These are phyloP conservation scores for Orychophragmus violaceus DNA, from an alignment of 345 rosid species.

Conservation along the genomic window DNA sequence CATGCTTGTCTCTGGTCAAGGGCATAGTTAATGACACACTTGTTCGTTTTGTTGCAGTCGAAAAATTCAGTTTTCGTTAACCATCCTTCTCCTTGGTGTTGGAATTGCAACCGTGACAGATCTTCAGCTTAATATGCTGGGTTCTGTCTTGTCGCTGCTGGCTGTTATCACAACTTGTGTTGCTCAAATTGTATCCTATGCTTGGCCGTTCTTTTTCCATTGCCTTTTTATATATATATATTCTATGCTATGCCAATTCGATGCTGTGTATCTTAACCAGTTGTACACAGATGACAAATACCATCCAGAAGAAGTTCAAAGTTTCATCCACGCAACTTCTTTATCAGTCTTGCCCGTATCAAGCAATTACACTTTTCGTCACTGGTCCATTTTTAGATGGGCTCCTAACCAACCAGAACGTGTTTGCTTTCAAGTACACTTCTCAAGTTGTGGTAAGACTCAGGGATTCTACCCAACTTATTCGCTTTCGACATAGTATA, in stretches of 20 bases:
- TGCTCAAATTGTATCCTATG: conserved; percentile 96
- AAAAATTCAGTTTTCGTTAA: conserved; percentile 70
- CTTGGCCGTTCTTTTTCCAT: conserved; percentile 19
- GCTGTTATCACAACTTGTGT: conserved; percentile 96
- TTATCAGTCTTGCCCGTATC: conserved; percentile 98
- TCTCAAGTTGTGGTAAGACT: conserved; percentile 91
- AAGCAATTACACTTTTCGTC: conserved; percentile 84
- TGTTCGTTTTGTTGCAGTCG: conserved; percentile 51
- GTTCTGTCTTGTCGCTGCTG: conserved; percentile 84
- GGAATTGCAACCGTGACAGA: conserved; percentile 99
- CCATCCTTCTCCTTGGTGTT: conserved; percentile 92
- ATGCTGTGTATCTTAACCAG: conserved; percentile 50
- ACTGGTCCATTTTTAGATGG: conserved; percentile 94
- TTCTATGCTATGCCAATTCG: not conserved
- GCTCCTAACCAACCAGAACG: conserved; percentile 82
- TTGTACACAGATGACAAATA: conserved; percentile 84
- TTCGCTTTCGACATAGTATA: not conserved
- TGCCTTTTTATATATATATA: not conserved
- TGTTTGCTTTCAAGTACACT: conserved; percentile 94
- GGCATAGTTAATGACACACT: not conserved
- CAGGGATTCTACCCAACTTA: not conserved
- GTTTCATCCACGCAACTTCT: conserved; percentile 98
- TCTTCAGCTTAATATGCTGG: conserved; percentile 93
- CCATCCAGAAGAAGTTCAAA: conserved; percentile 99
- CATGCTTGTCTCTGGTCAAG: conserved; percentile 6